Evolutionary conservation across 2,329 filamentous ascomycete species (phyloP), one percentile per base, ranked within the genome.

Genomic region (Tolypocladium capitatum): DNA sequence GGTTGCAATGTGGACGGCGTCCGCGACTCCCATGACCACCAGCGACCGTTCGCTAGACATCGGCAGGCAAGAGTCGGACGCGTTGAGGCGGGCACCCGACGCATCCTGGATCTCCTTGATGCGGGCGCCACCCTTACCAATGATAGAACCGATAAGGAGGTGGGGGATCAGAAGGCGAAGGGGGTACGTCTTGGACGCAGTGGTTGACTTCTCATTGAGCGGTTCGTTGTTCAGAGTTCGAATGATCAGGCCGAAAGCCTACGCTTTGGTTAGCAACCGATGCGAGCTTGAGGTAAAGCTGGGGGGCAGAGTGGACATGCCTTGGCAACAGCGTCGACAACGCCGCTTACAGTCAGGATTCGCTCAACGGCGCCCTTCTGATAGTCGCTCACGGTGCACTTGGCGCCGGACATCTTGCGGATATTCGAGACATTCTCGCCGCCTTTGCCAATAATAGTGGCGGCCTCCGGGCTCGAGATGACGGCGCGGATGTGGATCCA

Each of bases 371-470:
- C 92, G 55, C 92, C 92, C 62, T 94, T 88, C 58, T 94, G 86
- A 62, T 97, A 98, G 69, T 98, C 92, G 71, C 90, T 96, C 58
- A 98, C 92, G 43, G 92, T 98, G 73, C 92, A 98, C 71, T 97
- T 97, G 56, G 92, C 92, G 59, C 89, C 90, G 46, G 92, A 96
- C 70, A 95, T 76, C 64, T 87, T 88, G 56, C 92, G 83, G 62
- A 98, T 97, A 70, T 94, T 88, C 56, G 90, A 94, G 43, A 98
- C 92, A 62, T 98, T 98, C 74, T 98, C 92, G 63, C 92, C 92
- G 53, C 90, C 91, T 71, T 98, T 98, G 63, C 92, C 92, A 68
- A 98, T 98, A 56, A 96, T 88, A 44, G 92, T 98, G 35, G 92
- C 92, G 56, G 92, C 92, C 68, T 98, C 92, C 42, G 89, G 88